These are phyloP conservation scores for Chrysoporthe deuterocubensis DNA, from an alignment of 2,329 filamentous ascomycete species.

Conservation along the genomic window DNA sequence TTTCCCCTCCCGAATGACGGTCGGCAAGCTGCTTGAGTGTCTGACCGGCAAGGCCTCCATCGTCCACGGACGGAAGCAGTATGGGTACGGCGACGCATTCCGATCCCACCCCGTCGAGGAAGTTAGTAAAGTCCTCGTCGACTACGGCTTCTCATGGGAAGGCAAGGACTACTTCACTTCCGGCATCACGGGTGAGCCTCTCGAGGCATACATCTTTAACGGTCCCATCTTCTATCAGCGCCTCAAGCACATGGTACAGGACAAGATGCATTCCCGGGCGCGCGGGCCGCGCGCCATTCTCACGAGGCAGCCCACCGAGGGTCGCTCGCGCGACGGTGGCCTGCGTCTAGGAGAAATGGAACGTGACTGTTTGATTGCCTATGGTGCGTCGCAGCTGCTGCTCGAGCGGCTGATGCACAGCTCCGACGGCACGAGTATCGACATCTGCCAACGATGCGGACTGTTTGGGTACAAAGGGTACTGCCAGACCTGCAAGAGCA, in stretches of 20 bases:
- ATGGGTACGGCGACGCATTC: slow-evolving; percentile 82
- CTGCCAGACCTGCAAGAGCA: slow-evolving; percentile 90
- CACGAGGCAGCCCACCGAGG: slow-evolving; percentile 94
- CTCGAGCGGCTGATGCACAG: slow-evolving; percentile 94
- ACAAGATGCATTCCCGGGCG: slow-evolving; percentile 98
- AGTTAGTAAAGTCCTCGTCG: slow-evolving; percentile 83
- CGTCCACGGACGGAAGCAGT: slow-evolving; percentile 81
- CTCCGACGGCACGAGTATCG: slow-evolving; percentile 86
- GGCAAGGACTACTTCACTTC: slow-evolving; percentile 97
- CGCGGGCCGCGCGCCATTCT: slow-evolving; percentile 89
- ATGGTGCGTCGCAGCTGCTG: slow-evolving; percentile 89
- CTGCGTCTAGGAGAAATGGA: slow-evolving; percentile 98
- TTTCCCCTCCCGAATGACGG: slow-evolving; percentile 99
- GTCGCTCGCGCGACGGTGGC: slow-evolving; percentile 89
- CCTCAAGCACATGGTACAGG: slow-evolving; percentile 99
- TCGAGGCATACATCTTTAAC: slow-evolving; percentile 97
- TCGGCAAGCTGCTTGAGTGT: slow-evolving; percentile 95
- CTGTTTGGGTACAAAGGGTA: slow-evolving; percentile 95
- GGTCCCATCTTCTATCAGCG: slow-evolving; percentile 99
- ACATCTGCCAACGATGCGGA: slow-evolving; percentile 92
- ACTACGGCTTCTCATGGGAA: slow-evolving; percentile 92
- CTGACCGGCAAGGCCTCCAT: slow-evolving; percentile 93
- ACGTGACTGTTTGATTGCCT: slow-evolving; percentile 95
- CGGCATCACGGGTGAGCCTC: slow-evolving; percentile 89
- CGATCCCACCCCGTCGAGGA: slow-evolving; percentile 82